Evolutionary conservation across 345 rosid species (phyloP).

Genomic region (Hibiscus syriacus): DNA sequence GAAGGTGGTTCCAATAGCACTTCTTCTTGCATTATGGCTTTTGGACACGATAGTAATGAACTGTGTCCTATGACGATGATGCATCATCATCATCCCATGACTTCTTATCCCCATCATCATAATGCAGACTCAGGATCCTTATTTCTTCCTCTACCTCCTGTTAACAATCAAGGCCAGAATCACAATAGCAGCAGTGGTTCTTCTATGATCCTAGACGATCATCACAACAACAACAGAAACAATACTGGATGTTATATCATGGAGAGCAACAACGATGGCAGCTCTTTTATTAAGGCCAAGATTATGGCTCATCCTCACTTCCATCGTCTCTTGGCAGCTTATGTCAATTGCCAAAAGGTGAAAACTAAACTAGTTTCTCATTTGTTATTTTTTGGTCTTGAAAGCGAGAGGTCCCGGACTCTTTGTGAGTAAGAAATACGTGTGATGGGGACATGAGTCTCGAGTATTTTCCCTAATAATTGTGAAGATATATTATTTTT

Average conservation of each 20-base stretch:
- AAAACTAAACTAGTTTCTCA: neutral
- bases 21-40: conserved; percentile 55
- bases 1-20: conserved; percentile 72
- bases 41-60: conserved; percentile 63
- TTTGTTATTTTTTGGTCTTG: conserved; percentile 4
- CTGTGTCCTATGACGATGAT: conserved; percentile 62
- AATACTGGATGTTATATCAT: conserved; percentile 41
- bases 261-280: conserved; percentile 41
- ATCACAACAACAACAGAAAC: conserved; percentile 7
- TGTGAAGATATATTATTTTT: too few species aligned
- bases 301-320: conserved; percentile 99
- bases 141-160: conserved; percentile 24
- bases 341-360: conserved; percentile 94
- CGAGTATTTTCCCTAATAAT: too few species aligned
- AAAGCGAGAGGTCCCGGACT: conserved; percentile 15
- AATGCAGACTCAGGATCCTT: conserved; percentile 30
- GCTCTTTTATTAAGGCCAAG: conserved; percentile 58
- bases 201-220: conserved; percentile 44
- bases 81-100: conserved; percentile 35
- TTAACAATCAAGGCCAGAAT: conserved; percentile 23
- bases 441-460: conserved; percentile 7
- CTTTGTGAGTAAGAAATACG: too few species aligned
- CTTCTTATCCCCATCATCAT: conserved; percentile 26
- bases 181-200: conserved; percentile 30
- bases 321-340: conserved; percentile 85